Evolutionary conservation across 2,329 filamentous ascomycete species (phyloP), one percentile per base, ranked within the genome.

Genomic region (Diplodia corticola): DNA sequence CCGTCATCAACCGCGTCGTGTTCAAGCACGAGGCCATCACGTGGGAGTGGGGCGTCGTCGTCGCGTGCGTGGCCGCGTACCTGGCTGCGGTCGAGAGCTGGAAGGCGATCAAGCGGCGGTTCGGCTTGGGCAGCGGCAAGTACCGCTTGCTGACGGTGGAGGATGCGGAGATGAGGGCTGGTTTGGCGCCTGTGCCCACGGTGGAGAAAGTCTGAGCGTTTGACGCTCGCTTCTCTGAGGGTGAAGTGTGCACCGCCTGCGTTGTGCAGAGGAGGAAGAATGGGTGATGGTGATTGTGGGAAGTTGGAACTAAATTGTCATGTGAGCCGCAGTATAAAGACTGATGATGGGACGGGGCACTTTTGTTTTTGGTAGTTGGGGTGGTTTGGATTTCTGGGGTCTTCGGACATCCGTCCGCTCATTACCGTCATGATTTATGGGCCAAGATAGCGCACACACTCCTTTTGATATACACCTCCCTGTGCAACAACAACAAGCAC

Each of bases 1-100:
- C 80, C 0, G 70, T 81, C 48, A 77, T 82, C 69, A 82, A 83
- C 67, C 70, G 73, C 28, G 72, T 77, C 63, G 80, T 83, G 6
- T 82, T 83, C 74, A 79, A 80, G 65, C 81, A 83, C 64, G 70
- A 71, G 13, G 69, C 72, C 1, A 76, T 82, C 64, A 75, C 72
- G 1, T 82, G 80, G 80, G 80, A 82, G 69, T 83, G 80, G 81
- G 80, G 78, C 17, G 71, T 83, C 24, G 76, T 79, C 17, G 75
- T 79, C 61, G 79, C 73, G 15, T 78, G 76, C 22, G 71, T 80
- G 9, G 75, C 79, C 1, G 71, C 77, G 2, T 82, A 81, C 67
- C 69, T 82, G 1, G 71, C 73, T 10, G 74, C 76, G 0, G 79
- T 82, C 17, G 80, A 82, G 71, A 74, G 69, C 44, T 82, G 80